Base-by-base conservation (phyloP, 1,284 basidiomycete genomes). In the Pseudozyma hubeiensis region DNA sequence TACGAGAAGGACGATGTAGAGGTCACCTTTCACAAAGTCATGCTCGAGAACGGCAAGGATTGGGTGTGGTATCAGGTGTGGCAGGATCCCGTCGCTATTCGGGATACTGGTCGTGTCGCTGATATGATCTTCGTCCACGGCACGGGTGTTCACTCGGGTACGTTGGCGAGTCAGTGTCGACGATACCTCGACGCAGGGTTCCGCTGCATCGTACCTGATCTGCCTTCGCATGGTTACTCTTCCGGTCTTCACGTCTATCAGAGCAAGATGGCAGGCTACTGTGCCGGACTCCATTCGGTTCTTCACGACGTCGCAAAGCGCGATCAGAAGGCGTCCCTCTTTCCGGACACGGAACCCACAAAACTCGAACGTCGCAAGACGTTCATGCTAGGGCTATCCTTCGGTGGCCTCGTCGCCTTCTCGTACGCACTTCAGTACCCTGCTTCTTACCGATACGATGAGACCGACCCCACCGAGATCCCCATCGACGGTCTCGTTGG, bases 31-130 rank as follows among this genome's bases (percentile, higher is more conserved):
- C 72, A 78, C 56, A 77, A 77, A 44, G 70, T 72, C 17, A 69
- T 81, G 65, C 65, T 81, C 51, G 70, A 68, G 9, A 82, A 82
- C 55, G 70, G 73, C 7, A 80, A 80, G 52, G 79, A 81, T 74
- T 81, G 73, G 65, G 75, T 77, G 10, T 83, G 81, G 81, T 83
- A 83, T 62, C 81, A 83, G 47, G 65, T 83, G 3, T 83, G 81
- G 81, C 77, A 81, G 39, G 78, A 82, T 47, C 68, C 76, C 8
- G 52, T 70, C 9, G 75, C 75, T 3, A 35, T 64, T 35, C 60
- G 55, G 16, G 54, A 65, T 19, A 79, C 79, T 2, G 79, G 79
- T n/a, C 55, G 80, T 35, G 53, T 60, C 13, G 80, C 77, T 5
- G 80, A 81, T 53, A 75, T 83, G 63, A 71, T 81, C 17, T 83